A percentile compares a stretch with the other conserved stretches of the same genome.
Conservation (phyloP, 805 yeast species). For the Metschnikowia gelsemii region DNA sequence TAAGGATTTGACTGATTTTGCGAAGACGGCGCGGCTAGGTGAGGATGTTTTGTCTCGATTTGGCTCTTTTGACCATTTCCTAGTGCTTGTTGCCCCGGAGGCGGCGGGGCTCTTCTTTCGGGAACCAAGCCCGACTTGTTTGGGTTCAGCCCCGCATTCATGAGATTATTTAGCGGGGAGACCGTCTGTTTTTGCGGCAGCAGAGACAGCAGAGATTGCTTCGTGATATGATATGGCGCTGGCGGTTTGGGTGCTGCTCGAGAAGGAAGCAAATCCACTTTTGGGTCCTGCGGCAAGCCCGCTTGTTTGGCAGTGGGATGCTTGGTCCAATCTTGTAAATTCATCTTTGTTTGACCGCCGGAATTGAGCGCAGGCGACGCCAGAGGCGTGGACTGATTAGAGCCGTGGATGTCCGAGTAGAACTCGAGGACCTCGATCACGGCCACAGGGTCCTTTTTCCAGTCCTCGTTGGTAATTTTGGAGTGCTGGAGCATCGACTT, state of each 20-base stretch:
- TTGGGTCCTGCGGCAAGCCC: background rate
- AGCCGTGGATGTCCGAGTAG: conserved; percentile 48
- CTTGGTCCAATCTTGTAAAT: conserved; percentile 47
- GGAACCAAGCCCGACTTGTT: conserved; percentile 39
- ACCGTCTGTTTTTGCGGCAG: conserved; percentile 12
- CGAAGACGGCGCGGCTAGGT: background rate
- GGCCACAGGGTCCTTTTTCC: conserved; percentile 63
- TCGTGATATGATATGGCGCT: conserved; percentile 37
- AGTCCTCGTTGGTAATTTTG: conserved; percentile 59
- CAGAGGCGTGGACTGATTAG: conserved; percentile 34
- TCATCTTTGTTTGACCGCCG: conserved; percentile 20
- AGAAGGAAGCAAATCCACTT: conserved; percentile 31
- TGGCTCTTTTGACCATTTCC: background rate
- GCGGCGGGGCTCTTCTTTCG: conserved; percentile 56
- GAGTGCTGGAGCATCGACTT: conserved; percentile 54
- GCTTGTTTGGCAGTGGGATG: conserved; percentile 22
- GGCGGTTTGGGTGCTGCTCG: conserved; percentile 47
- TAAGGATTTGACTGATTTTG: background rate
- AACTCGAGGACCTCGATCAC: conserved; percentile 61
- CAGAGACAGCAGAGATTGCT: conserved; percentile 11
- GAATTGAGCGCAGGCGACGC: conserved; percentile 26
- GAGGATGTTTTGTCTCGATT: background rate
- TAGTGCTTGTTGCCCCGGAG: conserved; percentile 33
- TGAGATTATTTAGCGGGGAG: conserved; percentile 37
- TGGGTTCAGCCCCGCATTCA: conserved; percentile 21